Percentiles rank a stretch among this genome's conserved stretches.
Evolutionary conservation across 495 filamentous ascomycete genomes (phyloP).

Genomic region (Aspergillus mulundensis): DNA sequence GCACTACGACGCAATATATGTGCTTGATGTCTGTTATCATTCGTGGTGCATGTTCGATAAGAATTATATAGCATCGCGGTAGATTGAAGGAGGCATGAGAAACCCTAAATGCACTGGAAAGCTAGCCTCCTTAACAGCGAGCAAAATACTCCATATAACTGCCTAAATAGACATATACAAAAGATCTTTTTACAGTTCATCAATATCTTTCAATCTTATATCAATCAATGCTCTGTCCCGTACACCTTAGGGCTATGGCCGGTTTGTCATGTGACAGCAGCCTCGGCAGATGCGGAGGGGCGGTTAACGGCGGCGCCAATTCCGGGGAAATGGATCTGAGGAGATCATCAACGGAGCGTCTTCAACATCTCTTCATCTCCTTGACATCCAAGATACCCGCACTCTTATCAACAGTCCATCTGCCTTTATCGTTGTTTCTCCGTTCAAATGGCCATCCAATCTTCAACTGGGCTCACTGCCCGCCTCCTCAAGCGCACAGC

Average conservation of each 20-base stretch:
- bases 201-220: too few relatives aligned
- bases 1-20: too few relatives aligned
- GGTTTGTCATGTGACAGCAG: slow-evolving; percentile 19
- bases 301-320: slow-evolving; percentile 27
- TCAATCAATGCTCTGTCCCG: too few relatives aligned
- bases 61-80: too few relatives aligned
- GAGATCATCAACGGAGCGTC: not conserved
- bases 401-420: not conserved
- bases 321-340: slow-evolving; percentile 4
- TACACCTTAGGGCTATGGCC: not conserved
- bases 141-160: too few relatives aligned
- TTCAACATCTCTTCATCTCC: slow-evolving; percentile 3
- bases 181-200: too few relatives aligned
- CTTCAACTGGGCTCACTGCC: slow-evolving; percentile 23
- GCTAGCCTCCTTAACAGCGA: too few relatives aligned
- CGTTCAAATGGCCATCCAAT: slow-evolving; percentile 20
- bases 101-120: too few relatives aligned
- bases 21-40: too few relatives aligned
- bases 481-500: slow-evolving; percentile 27
- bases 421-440: not conserved
- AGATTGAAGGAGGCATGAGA: too few relatives aligned
- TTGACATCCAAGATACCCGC: not conserved
- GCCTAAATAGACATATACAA: too few relatives aligned
- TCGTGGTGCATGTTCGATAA: too few relatives aligned
- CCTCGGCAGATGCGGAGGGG: slow-evolving; percentile 30